phyloP scores from a whole-genome alignment of 2,329 filamentous ascomycete species.

The Rhynchosporium agropyri region DNA sequence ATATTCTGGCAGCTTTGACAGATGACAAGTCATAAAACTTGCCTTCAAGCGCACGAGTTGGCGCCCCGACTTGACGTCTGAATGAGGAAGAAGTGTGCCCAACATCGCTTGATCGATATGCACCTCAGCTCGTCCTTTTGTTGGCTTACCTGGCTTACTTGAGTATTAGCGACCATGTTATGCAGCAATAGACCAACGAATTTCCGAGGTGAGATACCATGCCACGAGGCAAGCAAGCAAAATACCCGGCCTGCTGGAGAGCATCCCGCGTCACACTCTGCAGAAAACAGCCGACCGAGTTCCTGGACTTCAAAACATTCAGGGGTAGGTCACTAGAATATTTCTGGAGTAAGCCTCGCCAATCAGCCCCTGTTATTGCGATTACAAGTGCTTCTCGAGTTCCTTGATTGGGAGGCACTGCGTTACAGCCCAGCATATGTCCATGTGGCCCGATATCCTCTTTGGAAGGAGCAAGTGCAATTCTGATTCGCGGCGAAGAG shows the following conservation, averaged over 20 bases:
- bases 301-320: conserved; percentile 3
- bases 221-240: neutral
- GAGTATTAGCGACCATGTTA: neutral
- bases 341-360: neutral
- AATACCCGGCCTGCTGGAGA: neutral
- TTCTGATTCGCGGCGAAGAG: neutral
- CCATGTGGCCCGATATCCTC: neutral
- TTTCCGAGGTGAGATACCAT: neutral
- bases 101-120: neutral
- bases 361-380: too few species aligned
- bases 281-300: conserved; percentile 1
- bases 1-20: conserved; percentile 11
- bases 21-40: conserved; percentile 9
- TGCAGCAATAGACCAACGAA: neutral
- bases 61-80: neutral
- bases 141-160: neutral
- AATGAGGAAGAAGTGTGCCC: neutral
- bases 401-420: too few species aligned
- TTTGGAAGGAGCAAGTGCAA: neutral
- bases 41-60: neutral
- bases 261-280: neutral
- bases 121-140: neutral
- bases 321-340: neutral
- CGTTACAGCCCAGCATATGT: too few species aligned
- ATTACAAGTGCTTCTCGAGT: too few species aligned